Base-by-base conservation (phyloP, 164 flowering plant genomes). In the Litsea cubeba region DNA sequence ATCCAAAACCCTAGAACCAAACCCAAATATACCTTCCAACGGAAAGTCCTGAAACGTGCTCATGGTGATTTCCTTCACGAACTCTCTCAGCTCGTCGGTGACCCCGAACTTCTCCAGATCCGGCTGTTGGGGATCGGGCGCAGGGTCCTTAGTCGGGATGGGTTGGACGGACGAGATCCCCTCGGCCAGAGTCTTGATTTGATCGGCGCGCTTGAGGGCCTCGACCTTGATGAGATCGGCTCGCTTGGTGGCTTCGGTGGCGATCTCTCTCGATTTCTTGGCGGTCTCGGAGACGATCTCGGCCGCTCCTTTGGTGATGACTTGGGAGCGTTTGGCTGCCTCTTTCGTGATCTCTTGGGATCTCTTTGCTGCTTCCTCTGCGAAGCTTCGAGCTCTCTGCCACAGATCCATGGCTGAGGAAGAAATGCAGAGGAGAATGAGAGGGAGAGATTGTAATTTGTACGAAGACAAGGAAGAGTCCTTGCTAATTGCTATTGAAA, bases 41-140 rank as follows among this genome's bases (percentile, higher is more conserved):
- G 95, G 95, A 70, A 92, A 92, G 82, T 90, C 89, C 78, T 78
- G 81, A 76, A 94, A 88, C 5, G 98, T 94, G 68, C 72, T 82
- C 1, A 78, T 12, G 3, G 92, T 87, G 58, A 94, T 87, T 49
- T 82, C 95, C 80, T 87, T 88, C 1, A 91, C 91, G 74, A 94
- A 94, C 77, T 94, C 98, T 64, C 91, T 76, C 79, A 94, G 74
- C 28, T 92, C 97, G 65, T 91, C 90, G 12, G 89, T 91, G 30
- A 94, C 82, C 12, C 97, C 98, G 72, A 84, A 94, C 76, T 68
- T 79, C 82, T 86, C 89, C 51, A 92, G 88, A 81, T 91, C 91
- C 40, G 58, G 54, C 64, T 49, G 64, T 24, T 26, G 51, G 1
- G 79, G 70, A 30, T 15, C 70, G 22, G 65, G 12, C 22, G 11